Percentiles rank a stretch among this genome's conserved stretches.
Conservation (phyloP, 176 grass and related monocot species). For the Pharus latifolius region DNA sequence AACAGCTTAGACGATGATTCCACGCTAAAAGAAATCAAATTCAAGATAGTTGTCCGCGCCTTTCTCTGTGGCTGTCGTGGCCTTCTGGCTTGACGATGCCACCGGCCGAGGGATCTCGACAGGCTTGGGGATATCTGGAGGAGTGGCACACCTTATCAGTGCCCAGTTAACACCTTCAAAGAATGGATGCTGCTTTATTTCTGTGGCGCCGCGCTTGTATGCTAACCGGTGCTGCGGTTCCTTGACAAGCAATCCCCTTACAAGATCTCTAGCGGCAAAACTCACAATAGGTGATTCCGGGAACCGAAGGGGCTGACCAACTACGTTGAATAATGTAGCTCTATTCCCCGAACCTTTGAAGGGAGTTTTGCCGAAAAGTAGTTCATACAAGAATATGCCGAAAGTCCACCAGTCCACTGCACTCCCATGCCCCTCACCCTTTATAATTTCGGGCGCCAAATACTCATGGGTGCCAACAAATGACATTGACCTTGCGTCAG, state of each 20-base stretch:
- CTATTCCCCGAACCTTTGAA: constrained; percentile 76
- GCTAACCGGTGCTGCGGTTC: constrained; percentile 68
- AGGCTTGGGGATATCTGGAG: constrained; percentile 62
- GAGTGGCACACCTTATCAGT: constrained; percentile 62
- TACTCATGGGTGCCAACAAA: constrained; percentile 84
- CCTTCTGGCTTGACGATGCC: constrained; percentile 45
- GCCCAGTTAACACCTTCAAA: constrained; percentile 84
- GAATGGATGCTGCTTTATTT: constrained; percentile 81
- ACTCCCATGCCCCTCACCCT: constrained; percentile 79
- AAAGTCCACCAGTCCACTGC: constrained; percentile 91
- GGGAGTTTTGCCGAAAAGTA: constrained; percentile 68
- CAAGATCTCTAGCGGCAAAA: constrained; percentile 61
- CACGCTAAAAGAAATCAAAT: constrained; percentile 79
- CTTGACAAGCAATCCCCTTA: constrained; percentile 76
- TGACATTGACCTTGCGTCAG: constrained; percentile 77
- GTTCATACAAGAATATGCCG: constrained; percentile 83
- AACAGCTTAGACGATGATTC: not conserved
- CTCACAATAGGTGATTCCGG: constrained; percentile 58
- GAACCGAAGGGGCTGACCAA: constrained; percentile 60
- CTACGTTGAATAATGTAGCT: constrained; percentile 75
- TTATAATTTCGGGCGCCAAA: constrained; percentile 72
- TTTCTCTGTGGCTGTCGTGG: constrained; percentile 20
- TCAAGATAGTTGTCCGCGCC: constrained; percentile 64
- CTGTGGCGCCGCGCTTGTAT: constrained; percentile 67
- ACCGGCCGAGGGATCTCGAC: constrained; percentile 37